Base-by-base conservation (phyloP, 2,329 filamentous ascomycete genomes). In the Pyrenophora teres region DNA sequence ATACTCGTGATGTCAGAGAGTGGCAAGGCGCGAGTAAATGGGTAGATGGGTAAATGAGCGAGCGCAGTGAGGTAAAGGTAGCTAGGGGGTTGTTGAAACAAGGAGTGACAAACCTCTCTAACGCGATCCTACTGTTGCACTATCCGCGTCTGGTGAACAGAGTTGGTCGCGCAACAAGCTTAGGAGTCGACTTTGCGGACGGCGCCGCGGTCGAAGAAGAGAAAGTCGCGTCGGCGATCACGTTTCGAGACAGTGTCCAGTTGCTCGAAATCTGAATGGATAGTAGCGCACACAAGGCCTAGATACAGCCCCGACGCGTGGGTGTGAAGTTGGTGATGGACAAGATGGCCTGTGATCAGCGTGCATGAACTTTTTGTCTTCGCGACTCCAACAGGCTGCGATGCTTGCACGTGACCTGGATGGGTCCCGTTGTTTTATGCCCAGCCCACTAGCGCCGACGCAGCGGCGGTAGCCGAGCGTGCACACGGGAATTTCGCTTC, bases 291-390 rank as follows among this genome's bases (percentile, higher is more conserved):
- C 60, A 56, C 59, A 41, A 54, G 51, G 50, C 50, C 54, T 45
- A 43, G 52, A 55, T 60, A 59, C 37, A 59, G 51, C 55, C 60
- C 56, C 65, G 49, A 56, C 64, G 65, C 64, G 67, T 65, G 64
- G 64, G 56, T 56, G 60, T 61, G 62, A 30, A 61, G 59, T 67
- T 63, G 59, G 59, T 52, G 64, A 67, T 65, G 64, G 55, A 58
- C 52, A 4, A 54, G 54, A 53, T 54, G 56, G 36, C 41, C 13
- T 21, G 35, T 38, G 52, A 46, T 60, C 62, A 60, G 61, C 62
- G 65, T 55, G 54, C 57, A 58, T 46, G 45, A 54, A 59, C 58
- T 48, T 48, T 48, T 48, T 42, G 46, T 65, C 65, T 46, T 62
- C 55, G 46, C 45, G 49, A 48, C 54, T 40, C 32, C 44, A 39